Base-by-base conservation (phyloP, 140 eudicot species). In the Senecio squalidus region DNA sequence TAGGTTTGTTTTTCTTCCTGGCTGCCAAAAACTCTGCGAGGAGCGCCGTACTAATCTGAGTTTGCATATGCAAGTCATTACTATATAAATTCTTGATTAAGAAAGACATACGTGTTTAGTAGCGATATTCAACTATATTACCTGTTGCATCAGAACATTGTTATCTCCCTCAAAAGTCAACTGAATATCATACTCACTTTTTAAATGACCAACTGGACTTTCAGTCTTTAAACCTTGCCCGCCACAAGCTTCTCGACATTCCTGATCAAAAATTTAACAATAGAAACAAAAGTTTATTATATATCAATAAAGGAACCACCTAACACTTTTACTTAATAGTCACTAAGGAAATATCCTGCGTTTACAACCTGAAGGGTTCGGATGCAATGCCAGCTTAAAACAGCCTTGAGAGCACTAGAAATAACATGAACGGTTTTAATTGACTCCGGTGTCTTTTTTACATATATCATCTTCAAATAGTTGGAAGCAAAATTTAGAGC, bases 91-190 rank as follows among this genome's bases (percentile, higher is more conserved):
- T n/a, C n/a, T n/a, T n/a, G n/a, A n/a, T n/a, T n/a, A n/a, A n/a
- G n/a, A n/a, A n/a, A n/a, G n/a, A n/a, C n/a, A n/a, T n/a, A n/a
- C n/a, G n/a, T n/a, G n/a, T n/a, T n/a, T n/a, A n/a, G n/a, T n/a
- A n/a, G n/a, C n/a, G n/a, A n/a, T n/a, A n/a, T n/a, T n/a, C n/a
- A n/a, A n/a, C n/a, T n/a, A n/a, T n/a, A 21, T 9, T 76, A 88
- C 96, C 94, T 88, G 96, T 71, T 88, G 96, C 96, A 88, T 84
- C 23, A 88, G 91, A 60, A 88, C 94, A 55, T 88, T 81, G 74
- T 88, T 88, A 74, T 88, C 96, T 2, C 96, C 96, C 75, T 88
- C 96, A 62, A 88, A 84, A 29, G 96, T 88, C 30, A 77, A 74
- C 24, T 88, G 94, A 65, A 79, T 94, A 60, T 88, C 96, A 68